Evolutionary conservation across 139 green algal species (phyloP).

Genomic region (Chlamydomonas eustigma): DNA sequence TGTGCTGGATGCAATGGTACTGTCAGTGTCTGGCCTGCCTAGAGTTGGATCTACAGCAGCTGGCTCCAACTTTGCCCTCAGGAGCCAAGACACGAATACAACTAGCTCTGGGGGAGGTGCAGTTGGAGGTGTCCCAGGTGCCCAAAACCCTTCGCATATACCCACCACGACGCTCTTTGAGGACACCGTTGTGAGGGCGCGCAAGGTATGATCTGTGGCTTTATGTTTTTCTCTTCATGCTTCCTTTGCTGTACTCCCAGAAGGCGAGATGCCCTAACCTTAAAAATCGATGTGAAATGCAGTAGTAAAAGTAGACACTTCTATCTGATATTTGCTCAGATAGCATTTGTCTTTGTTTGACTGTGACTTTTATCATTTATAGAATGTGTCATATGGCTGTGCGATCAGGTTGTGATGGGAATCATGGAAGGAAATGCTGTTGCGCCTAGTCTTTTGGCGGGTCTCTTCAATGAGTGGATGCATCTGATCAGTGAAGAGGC

Average conservation of each 20-base stretch:
- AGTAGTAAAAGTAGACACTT: no score
- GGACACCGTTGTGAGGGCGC: conserved; percentile 36
- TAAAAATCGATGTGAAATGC: no score
- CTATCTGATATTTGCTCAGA: no score
- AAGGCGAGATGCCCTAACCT: no score
- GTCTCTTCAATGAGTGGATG: conserved; percentile 51
- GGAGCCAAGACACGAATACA: background rate
- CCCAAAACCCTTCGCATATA: conserved; percentile 26
- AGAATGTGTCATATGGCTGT: no score
- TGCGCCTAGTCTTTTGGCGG: conserved; percentile 44
- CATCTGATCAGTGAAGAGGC: conserved; percentile 40
- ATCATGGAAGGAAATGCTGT: conserved; percentile 45
- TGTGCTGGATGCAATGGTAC: conserved; percentile 16
- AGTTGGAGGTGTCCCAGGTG: background rate
- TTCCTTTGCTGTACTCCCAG: no score
- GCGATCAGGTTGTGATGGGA: conserved; percentile 31
- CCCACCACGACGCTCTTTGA: conserved; percentile 41
- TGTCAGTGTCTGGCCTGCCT: conserved; percentile 45
- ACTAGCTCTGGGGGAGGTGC: background rate
- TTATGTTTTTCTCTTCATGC: no score
- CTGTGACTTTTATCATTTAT: no score
- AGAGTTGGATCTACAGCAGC: conserved; percentile 34
- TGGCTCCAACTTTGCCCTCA: conserved; percentile 13
- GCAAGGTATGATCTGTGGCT: conserved; percentile 38
- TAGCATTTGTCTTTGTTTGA: no score